phyloP scores from a whole-genome alignment of 2,329 filamentous ascomycete genomes.

The Sclerotinia nivalis region DNA sequence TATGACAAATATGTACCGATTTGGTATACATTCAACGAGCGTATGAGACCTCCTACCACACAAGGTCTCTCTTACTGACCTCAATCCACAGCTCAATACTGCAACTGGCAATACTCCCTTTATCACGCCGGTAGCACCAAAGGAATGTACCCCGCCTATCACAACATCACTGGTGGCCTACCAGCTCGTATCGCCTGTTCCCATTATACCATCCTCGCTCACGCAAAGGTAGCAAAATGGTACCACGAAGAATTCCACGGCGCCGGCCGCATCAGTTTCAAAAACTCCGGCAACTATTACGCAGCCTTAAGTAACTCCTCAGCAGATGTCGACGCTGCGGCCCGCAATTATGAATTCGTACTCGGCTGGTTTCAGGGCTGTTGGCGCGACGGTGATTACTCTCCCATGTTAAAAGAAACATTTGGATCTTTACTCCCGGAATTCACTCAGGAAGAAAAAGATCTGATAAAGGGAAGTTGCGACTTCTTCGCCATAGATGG shows the following conservation, averaged over 20 bases:
- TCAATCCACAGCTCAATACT: conserved; percentile 44
- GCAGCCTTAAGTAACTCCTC: conserved; percentile 47
- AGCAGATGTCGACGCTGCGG: conserved; percentile 37
- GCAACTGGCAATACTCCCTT: conserved; percentile 50
- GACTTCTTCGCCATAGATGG: conserved; percentile 61
- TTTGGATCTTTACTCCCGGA: conserved; percentile 47
- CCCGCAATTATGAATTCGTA: conserved; percentile 46
- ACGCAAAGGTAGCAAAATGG: conserved; percentile 53
- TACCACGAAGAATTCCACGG: conserved; percentile 56
- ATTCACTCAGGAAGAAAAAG: conserved; percentile 51
- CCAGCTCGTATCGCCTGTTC: conserved; percentile 48
- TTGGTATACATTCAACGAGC: conserved; percentile 59
- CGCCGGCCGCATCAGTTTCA: conserved; percentile 51
- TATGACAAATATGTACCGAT: conserved; percentile 53
- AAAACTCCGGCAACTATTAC: conserved; percentile 48
- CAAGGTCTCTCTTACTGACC: conserved; percentile 26
- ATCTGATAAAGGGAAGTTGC: conserved; percentile 51
- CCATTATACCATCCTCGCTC: conserved; percentile 50
- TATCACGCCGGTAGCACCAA: conserved; percentile 46
- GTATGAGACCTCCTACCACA: conserved; percentile 35
- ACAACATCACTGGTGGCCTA: conserved; percentile 45
- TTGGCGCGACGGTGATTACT: conserved; percentile 53
- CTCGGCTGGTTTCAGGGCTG: conserved; percentile 50
- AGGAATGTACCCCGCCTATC: conserved; percentile 48
- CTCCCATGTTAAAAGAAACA: conserved; percentile 49